phyloP scores from a whole-genome alignment of 768 basidiomycete genomes.

The Tephrocybe sp. region DNA sequence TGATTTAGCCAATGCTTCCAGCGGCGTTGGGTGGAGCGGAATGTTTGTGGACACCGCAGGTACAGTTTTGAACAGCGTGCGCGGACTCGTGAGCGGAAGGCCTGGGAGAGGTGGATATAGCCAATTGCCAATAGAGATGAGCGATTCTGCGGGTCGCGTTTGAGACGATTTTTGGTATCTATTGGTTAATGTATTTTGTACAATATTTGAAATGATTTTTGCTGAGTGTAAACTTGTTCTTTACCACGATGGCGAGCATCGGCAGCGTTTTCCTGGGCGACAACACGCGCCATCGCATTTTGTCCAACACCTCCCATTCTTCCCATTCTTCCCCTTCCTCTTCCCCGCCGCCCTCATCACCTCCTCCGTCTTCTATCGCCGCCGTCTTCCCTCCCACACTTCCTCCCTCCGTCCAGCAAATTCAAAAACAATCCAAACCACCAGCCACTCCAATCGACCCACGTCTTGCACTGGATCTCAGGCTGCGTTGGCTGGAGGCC shows the following conservation, averaged over 20 bases:
- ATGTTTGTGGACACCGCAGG: constrained; percentile 48
- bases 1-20: constrained; percentile 10
- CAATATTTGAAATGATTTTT: not conserved
- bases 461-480: constrained; percentile 65
- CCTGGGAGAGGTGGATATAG: constrained; percentile 52
- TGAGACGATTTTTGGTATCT: constrained; percentile 4
- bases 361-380: constrained; percentile 36
- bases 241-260: constrained; percentile 35
- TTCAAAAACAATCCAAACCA: constrained; percentile 11
- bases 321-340: constrained; percentile 37
- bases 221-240: not conserved
- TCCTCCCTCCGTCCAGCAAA: constrained; percentile 5
- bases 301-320: constrained; percentile 33
- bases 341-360: constrained; percentile 25
- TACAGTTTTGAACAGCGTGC: constrained; percentile 35
- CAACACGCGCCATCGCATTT: constrained; percentile 59
- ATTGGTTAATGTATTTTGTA: not conserved
- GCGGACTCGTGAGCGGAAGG: constrained; percentile 39
- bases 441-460: constrained; percentile 50
- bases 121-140: constrained; percentile 72
- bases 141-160: constrained; percentile 9
- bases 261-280: constrained; percentile 85
- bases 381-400: constrained; percentile 26
- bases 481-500: constrained; percentile 79
- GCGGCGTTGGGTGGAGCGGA: constrained; percentile 38